A percentile compares a stretch with the other conserved stretches of the same genome.
phyloP scores from a whole-genome alignment of 164 flowering plant genomes.

The Chimonanthus salicifolius region DNA sequence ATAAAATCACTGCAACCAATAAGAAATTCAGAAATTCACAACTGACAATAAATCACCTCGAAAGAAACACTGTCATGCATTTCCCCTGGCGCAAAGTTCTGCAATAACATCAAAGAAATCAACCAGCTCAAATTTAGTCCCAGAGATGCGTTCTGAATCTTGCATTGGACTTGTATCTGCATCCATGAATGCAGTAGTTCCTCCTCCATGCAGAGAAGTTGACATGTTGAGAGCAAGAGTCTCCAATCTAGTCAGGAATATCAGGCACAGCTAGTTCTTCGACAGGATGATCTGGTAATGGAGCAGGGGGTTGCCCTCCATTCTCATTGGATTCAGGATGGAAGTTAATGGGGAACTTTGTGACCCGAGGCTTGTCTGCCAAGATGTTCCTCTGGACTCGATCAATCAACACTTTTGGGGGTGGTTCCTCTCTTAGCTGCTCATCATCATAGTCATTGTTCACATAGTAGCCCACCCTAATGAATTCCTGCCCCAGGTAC shows the following conservation, averaged over 20 bases:
- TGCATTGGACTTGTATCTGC: neutral
- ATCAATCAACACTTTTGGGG: slow-evolving; percentile 76
- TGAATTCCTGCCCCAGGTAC: slow-evolving; percentile 86
- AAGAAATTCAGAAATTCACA: neutral
- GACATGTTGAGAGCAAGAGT: neutral
- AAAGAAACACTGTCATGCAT: neutral
- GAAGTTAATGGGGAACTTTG: slow-evolving; percentile 93
- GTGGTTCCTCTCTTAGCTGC: slow-evolving; percentile 91
- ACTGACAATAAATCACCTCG: neutral
- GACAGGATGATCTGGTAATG: slow-evolving; percentile 30
- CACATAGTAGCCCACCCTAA: slow-evolving; percentile 93
- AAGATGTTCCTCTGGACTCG: slow-evolving; percentile 84
- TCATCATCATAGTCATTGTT: slow-evolving; percentile 97
- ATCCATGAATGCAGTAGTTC: neutral
- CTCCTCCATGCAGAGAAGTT: neutral
- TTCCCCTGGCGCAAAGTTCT: neutral
- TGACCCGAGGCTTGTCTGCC: slow-evolving; percentile 93
- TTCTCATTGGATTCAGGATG: slow-evolving; percentile 69
- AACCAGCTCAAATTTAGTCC: neutral
- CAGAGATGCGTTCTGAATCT: neutral
- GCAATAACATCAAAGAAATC: neutral
- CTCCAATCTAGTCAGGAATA: neutral
- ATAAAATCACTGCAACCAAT: neutral
- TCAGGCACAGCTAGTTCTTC: neutral
- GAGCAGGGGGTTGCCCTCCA: slow-evolving; percentile 32